Evolutionary conservation across 257 asterid species (phyloP).

Genomic region (Plantago ovata): DNA sequence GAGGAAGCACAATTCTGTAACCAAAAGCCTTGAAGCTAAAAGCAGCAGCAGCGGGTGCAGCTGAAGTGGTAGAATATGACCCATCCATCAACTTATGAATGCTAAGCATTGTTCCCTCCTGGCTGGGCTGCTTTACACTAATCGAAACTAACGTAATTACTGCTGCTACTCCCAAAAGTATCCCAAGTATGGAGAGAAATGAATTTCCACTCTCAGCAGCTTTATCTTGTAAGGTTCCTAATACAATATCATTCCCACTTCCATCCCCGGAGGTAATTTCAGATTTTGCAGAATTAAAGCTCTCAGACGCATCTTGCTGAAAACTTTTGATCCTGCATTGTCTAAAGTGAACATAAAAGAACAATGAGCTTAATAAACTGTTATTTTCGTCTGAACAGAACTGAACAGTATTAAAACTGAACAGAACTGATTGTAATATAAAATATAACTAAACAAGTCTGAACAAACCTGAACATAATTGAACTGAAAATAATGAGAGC

Average conservation of each 20-base stretch:
- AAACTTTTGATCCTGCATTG: slow-evolving; percentile 44
- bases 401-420: no score
- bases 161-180: slow-evolving; percentile 64
- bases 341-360: no score
- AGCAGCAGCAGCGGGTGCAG: slow-evolving; percentile 40
- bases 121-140: slow-evolving; percentile 41
- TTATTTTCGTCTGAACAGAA: no score
- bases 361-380: no score
- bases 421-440: no score
- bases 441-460: no score
- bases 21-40: slow-evolving; percentile 74
- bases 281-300: slow-evolving; percentile 24
- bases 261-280: slow-evolving; percentile 30
- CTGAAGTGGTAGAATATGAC: slow-evolving; percentile 35
- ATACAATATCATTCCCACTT: slow-evolving; percentile 23
- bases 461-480: no score
- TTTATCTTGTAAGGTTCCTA: slow-evolving; percentile 29
- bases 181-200: slow-evolving; percentile 58
- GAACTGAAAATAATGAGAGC: no score
- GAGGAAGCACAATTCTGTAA: slow-evolving; percentile 65
- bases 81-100: slow-evolving; percentile 43
- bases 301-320: slow-evolving; percentile 36
- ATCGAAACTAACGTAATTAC: slow-evolving; percentile 49
- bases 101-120: slow-evolving; percentile 49
- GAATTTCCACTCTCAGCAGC: slow-evolving; percentile 31